These are phyloP conservation scores for Vaccinium macrocarpon DNA, from an alignment of 148 eudicot species.

Conservation along the genomic window DNA sequence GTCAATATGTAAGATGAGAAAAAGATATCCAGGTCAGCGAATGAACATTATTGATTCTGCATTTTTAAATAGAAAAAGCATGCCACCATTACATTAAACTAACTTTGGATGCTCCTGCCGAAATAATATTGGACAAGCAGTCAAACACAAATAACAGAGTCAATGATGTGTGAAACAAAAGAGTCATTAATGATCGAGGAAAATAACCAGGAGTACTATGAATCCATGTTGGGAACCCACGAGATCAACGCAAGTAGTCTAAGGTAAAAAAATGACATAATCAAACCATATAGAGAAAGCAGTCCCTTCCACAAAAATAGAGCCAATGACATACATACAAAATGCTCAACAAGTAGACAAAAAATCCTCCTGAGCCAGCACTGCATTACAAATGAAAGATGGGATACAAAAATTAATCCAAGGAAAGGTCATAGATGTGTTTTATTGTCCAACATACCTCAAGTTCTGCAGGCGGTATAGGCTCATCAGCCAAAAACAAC, in stretches of 20 bases:
- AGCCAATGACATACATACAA: background rate
- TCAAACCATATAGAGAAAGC: background rate
- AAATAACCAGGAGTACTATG: background rate
- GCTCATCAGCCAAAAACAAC: constrained; percentile 80
- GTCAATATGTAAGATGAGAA: background rate
- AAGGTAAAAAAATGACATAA: background rate
- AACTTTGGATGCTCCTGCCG: background rate
- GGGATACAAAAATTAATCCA: background rate
- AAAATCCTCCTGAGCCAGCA: background rate
- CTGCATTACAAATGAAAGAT: background rate
- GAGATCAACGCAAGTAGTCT: background rate
- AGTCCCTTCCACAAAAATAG: background rate
- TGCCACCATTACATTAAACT: background rate
- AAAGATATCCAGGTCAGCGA: background rate
- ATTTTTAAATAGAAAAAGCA: background rate
- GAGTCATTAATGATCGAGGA: background rate
- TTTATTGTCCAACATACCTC: constrained; percentile 43
- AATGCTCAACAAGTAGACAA: background rate
- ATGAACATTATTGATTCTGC: background rate
- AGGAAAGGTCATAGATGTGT: background rate
- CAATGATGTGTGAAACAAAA: background rate
- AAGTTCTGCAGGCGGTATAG: constrained; percentile 77
- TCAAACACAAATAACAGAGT: background rate
- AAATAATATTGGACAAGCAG: background rate
- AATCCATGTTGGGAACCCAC: background rate